Percentiles rank a stretch among this genome's conserved stretches.
Conservation (phyloP, 2,329 filamentous ascomycete species). For the Pseudovirgaria hyperparasitica region DNA sequence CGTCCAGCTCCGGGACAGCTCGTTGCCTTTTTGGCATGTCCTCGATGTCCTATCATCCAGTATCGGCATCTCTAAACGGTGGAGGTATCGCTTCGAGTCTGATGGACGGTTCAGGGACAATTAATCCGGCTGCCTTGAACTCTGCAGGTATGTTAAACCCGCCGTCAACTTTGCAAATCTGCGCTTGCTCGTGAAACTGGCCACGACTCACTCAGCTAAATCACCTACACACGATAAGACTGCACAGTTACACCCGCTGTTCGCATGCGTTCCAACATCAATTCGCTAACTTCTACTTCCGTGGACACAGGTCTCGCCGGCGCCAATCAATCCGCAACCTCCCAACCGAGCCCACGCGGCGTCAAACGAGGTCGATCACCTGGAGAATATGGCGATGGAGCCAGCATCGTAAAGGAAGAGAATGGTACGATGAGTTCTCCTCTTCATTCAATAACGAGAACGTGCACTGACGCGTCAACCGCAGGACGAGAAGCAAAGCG, state of each 20-base stretch:
- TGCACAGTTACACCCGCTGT: constrained; percentile 21
- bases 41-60: constrained; percentile 24
- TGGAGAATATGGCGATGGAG: constrained; percentile 18
- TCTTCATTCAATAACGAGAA: neutral
- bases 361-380: constrained; percentile 28
- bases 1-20: constrained; percentile 18
- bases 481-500: constrained; percentile 14
- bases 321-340: constrained; percentile 17
- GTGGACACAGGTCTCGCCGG: constrained; percentile 16
- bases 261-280: constrained; percentile 6
- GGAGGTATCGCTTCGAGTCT: constrained; percentile 26
- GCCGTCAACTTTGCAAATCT: constrained; percentile 3
- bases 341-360: constrained; percentile 21
- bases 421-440: constrained; percentile 13
- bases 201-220: constrained; percentile 5
- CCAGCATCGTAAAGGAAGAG: no score
- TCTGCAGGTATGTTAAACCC: constrained; percentile 18
- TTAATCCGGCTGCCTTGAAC: constrained; percentile 27
- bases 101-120: constrained; percentile 28
- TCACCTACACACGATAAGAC: constrained; percentile 7
- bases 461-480: neutral
- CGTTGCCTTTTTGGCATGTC: constrained; percentile 26
- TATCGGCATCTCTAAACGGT: constrained; percentile 23
- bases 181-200: constrained; percentile 7
- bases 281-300: constrained; percentile 12